These are phyloP conservation scores for Tetracladium setigerum DNA, from an alignment of 495 filamentous ascomycete species.

Conservation along the genomic window DNA sequence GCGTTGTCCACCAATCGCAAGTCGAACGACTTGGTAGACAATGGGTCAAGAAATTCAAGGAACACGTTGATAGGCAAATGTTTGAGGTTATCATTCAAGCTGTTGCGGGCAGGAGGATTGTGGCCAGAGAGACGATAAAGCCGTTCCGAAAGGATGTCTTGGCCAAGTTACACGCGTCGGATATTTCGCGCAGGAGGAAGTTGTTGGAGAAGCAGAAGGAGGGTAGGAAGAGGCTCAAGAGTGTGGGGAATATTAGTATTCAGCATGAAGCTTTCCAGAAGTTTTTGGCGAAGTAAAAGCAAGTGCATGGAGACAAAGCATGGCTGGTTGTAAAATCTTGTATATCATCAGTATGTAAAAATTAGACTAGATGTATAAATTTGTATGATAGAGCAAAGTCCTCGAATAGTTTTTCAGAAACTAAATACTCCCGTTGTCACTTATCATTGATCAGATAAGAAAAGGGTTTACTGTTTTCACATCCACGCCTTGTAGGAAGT, in stretches of 20 bases:
- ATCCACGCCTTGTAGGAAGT: no score
- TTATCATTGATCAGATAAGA: no score
- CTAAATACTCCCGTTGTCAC: no score
- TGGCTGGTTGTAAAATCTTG: not conserved
- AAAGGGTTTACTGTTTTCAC: no score
- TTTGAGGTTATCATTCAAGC: conserved; percentile 97
- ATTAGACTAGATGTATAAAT: no score
- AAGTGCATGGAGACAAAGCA: not conserved
- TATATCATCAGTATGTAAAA: no score
- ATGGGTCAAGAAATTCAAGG: conserved; percentile 96
- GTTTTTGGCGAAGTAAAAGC: conserved; percentile 55
- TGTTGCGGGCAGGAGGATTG: conserved; percentile 70
- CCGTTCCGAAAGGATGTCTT: conserved; percentile 93
- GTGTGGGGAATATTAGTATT: conserved; percentile 76
- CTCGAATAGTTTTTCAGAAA: no score
- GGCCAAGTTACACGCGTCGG: conserved; percentile 87
- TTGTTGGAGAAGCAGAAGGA: conserved; percentile 96
- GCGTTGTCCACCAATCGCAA: conserved; percentile 78
- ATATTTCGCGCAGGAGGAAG: conserved; percentile 75
- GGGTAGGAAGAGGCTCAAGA: conserved; percentile 75
- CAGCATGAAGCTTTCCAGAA: conserved; percentile 90
- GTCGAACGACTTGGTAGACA: conserved; percentile 64
- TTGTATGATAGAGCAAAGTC: no score
- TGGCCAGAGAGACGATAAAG: conserved; percentile 93
- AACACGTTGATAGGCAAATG: conserved; percentile 91